Base-by-base conservation (phyloP, 768 basidiomycete species). In the Lentinus tigrinus region DNA sequence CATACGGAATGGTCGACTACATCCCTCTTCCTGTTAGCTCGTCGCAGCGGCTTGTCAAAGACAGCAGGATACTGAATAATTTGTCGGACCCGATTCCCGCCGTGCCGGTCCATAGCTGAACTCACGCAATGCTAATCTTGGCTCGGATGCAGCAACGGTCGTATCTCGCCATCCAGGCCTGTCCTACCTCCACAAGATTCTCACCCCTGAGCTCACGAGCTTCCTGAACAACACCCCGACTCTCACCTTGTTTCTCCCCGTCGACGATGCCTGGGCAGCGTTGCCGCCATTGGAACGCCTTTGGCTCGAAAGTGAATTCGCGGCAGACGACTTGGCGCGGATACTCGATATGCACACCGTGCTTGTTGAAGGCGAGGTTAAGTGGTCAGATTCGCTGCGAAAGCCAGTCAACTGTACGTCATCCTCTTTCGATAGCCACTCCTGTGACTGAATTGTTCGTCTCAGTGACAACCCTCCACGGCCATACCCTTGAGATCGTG, bases 231-330 rank as follows among this genome's bases (percentile, higher is more conserved):
- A 76, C 43, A 85, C 88, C 0, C 74, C 90, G 4, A 84, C 87
- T 66, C 73, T 96, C 44, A 97, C 97, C 0, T 64, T 98, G 27
- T 99, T 99, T 70, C 82, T 96, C 7, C 96, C 97, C 1, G 78
- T 89, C 24, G 82, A 97, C 69, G 73, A 81, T 36, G 97, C 96
- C 13, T 98, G 93, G 87, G 73, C 85, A n/a, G 73, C 72, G 10
- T 76, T 99, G 36, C 81, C 91, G 60, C 79, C 77, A 9, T 81
- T 92, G 50, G 95, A 98, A 69, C 83, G 87, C 44, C 70, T 90
- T 3, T 99, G 97, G 71, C 79, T 99, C 13, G 91, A 95, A 73
- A 94, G 91, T 65, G 84, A 85, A 58, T 96, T 89, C 64, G 92
- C 95, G 0, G 76, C 81, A 14, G 85, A 90, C 63, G 97, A 97